phyloP scores from a whole-genome alignment of 108 stramenopile species.

The Ochromonas danica region DNA sequence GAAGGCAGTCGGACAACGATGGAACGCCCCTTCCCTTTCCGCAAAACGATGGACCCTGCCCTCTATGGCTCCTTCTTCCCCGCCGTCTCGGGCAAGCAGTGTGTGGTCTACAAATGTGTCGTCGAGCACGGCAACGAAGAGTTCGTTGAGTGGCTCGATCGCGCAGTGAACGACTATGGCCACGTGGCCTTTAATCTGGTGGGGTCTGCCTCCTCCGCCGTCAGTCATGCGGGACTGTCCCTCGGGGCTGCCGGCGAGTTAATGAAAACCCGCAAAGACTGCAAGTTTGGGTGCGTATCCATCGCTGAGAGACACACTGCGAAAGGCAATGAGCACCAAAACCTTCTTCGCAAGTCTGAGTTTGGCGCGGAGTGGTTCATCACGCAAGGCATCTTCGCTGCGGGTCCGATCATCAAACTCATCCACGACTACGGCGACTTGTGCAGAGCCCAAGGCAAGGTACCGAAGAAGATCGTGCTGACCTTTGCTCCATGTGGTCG shows the following conservation, averaged over 20 bases:
- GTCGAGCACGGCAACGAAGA: conserved; percentile 40
- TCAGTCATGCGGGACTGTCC: conserved; percentile 48
- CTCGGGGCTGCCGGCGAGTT: conserved; percentile 44
- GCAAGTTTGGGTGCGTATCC: conserved; percentile 61
- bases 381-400: conserved; percentile 61
- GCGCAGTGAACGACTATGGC: conserved; percentile 43
- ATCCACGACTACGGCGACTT: conserved; percentile 59
- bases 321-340: conserved; percentile 58
- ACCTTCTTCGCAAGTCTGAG: conserved; percentile 61
- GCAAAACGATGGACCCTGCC: conserved; percentile 55
- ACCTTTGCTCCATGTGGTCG: conserved; percentile 64
- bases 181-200: conserved; percentile 59
- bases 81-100: conserved; percentile 42
- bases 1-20: conserved; percentile 55
- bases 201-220: conserved; percentile 49
- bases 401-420: conserved; percentile 60
- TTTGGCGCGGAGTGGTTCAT: conserved; percentile 66
- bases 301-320: conserved; percentile 67
- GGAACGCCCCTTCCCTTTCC: conserved; percentile 61
- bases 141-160: conserved; percentile 57
- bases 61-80: conserved; percentile 55
- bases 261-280: background rate
- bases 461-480: conserved; percentile 58
- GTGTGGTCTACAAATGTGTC: conserved; percentile 61
- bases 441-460: conserved; percentile 49